Conservation (phyloP, 148 eudicot species). For the Oxyria digyna region DNA sequence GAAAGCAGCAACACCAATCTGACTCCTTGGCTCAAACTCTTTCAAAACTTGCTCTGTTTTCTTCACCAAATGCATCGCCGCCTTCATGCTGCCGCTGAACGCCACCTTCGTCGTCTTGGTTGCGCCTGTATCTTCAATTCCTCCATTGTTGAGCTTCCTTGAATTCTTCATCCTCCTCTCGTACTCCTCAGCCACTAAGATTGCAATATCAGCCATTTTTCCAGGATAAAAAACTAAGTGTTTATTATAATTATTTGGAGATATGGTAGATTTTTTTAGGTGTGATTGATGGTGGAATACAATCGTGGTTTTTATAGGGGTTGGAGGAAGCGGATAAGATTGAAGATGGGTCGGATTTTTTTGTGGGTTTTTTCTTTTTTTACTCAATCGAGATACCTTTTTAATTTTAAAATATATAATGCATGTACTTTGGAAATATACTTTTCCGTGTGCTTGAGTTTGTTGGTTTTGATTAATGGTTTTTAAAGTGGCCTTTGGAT, state of each 20-base stretch:
- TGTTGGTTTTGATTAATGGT: slow-evolving; percentile 1
- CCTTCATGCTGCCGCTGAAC: background rate
- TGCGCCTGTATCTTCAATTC: slow-evolving; percentile 12
- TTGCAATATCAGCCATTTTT: slow-evolving; percentile 77
- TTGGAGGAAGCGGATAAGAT: background rate
- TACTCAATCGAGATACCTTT: too few relatives aligned
- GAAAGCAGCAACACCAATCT: slow-evolving; percentile 45
- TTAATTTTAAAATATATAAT: too few relatives aligned
- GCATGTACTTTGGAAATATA: too few relatives aligned
- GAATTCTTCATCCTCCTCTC: slow-evolving; percentile 53
- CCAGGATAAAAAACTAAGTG: background rate
- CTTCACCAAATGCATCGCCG: slow-evolving; percentile 12
- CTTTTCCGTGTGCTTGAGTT: background rate
- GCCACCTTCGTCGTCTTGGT: slow-evolving; percentile 8
- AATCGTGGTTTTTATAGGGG: background rate
- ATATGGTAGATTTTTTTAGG: background rate
- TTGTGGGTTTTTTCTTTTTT: background rate
- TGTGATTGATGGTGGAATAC: background rate
- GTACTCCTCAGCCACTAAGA: slow-evolving; percentile 78
- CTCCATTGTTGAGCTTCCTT: slow-evolving; percentile 16
- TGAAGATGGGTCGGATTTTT: background rate
- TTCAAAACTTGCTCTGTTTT: slow-evolving; percentile 11
- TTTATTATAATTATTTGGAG: background rate
- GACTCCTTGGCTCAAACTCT: slow-evolving; percentile 29
- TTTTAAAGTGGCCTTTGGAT: background rate